These are phyloP conservation scores for Aspergillus ellipticus DNA, from an alignment of 495 filamentous ascomycete species.

Conservation along the genomic window DNA sequence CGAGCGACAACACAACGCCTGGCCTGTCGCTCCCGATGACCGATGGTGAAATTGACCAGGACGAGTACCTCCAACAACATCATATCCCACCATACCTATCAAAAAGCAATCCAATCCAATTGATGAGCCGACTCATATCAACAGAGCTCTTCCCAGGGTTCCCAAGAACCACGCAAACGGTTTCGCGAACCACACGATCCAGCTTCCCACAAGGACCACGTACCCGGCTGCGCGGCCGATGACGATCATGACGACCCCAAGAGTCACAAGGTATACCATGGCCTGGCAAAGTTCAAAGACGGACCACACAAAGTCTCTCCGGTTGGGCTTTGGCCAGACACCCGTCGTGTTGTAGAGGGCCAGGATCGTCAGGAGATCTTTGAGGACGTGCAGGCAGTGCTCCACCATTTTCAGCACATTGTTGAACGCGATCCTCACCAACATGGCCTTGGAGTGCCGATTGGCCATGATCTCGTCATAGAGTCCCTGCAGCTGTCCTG, in stretches of 20 bases:
- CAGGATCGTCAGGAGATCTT: constrained; percentile 21
- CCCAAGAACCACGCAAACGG: constrained; percentile 39
- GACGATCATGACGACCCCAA: constrained; percentile 33
- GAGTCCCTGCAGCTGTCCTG: constrained; percentile 27
- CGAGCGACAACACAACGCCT: neutral
- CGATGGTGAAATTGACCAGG: neutral
- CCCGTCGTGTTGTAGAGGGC: constrained; percentile 36
- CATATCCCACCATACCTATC: too few species aligned
- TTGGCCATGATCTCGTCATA: constrained; percentile 22
- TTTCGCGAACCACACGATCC: constrained; percentile 41
- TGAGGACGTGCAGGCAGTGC: constrained; percentile 38
- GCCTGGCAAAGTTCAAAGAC: constrained; percentile 35
- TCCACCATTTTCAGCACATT: constrained; percentile 33
- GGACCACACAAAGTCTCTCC: constrained; percentile 29
- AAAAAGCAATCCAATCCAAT: too few species aligned
- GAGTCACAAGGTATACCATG: constrained; percentile 33
- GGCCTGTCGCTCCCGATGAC: neutral
- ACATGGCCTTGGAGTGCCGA: constrained; percentile 15
- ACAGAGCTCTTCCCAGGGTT: constrained; percentile 26
- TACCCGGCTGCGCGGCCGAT: constrained; percentile 33
- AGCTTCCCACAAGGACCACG: constrained; percentile 34
- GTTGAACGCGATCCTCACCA: constrained; percentile 23
- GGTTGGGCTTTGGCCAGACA: constrained; percentile 28
- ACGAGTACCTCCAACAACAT: too few species aligned
- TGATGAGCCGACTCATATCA: constrained; percentile 6